Base-by-base conservation (phyloP, 805 yeast species). In the Blastobotrys americana region DNA sequence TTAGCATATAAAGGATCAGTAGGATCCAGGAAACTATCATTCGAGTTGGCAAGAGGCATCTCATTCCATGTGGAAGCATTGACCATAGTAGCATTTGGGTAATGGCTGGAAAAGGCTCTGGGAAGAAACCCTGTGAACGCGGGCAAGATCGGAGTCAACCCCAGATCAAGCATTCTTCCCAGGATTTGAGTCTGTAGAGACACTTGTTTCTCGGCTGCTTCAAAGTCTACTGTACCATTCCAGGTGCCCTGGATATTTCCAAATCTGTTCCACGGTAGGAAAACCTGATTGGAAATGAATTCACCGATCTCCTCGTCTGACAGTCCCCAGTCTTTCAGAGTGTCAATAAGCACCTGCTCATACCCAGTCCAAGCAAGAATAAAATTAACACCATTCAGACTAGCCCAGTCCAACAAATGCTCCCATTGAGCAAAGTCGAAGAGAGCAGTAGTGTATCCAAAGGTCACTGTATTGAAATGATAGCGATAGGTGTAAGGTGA, bases 341-440 rank as follows among this genome's bases (percentile, higher is more conserved):
- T 40, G 13, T 47, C 51, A 22, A 47, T 27, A 16, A 44, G 31
- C n/a, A 47, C 36, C 34, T 45, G 45, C 31, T 47, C 51, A 27
- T 40, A 47, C 9, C 51, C 51, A 13, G 39, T n/a, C 51, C 51
- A 47, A 28, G 51, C 48, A 3, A 47, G 46, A 5, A 48, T 45
- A 15, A 47, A 23, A 34, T 44, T 47, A 33, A 44, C 21, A 5
- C 48, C 47, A 19, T 44, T 42, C 3, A 47, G 42, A 5, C 44
- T 45, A n/a, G 46, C 42, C 46, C 47, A 47, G 27, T 44, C 51
- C 6, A 47, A 43, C 38, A 47, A 41, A 20, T 44, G 41, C 40
- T 44, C 43, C 51, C 51, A 47, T 15, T 47, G 46, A n/a, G 37
- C 34, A 43, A 44, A 47, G 15, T 36, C 17, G 46, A 37, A 47